These are phyloP conservation scores for Telfairia occidentalis DNA, from an alignment of 331 rosid genomes.

Conservation along the genomic window DNA sequence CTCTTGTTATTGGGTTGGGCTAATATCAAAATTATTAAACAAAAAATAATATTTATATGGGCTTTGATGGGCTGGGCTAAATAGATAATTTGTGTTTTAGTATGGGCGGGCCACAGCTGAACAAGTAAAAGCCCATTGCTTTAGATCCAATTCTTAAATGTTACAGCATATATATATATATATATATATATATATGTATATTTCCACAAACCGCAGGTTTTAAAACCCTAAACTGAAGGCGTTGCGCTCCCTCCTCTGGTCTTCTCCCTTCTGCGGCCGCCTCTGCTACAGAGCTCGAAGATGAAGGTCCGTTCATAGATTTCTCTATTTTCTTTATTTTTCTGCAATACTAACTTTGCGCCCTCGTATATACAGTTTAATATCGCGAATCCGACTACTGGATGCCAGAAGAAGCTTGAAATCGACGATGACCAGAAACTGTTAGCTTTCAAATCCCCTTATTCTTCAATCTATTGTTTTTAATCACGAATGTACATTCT, in stretches of 20 bases:
- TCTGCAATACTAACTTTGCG: not conserved
- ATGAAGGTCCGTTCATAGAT: not conserved
- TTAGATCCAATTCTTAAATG: not conserved
- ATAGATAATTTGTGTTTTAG: not conserved
- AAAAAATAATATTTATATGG: too few species aligned
- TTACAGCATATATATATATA: not conserved
- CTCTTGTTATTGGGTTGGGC: too few species aligned
- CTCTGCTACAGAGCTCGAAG: not conserved
- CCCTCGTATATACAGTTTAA: conserved; percentile 40
- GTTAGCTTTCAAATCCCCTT: conserved; percentile 19
- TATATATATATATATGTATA: too few species aligned
- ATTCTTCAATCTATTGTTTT: not conserved
- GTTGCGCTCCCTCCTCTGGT: too few species aligned
- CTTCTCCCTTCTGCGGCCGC: not conserved
- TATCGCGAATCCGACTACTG: conserved; percentile 86
- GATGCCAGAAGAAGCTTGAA: conserved; percentile 78
- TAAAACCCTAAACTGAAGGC: conserved; percentile 3
- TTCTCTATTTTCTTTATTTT: not conserved
- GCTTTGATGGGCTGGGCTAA: not conserved
- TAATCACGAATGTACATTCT: not conserved
- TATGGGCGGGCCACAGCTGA: not conserved
- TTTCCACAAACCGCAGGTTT: not conserved
- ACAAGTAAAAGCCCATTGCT: not conserved
- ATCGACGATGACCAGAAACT: conserved; percentile 78
- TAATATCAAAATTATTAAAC: too few species aligned